These are phyloP conservation scores for Hypoxylon rickii DNA, from an alignment of 495 filamentous ascomycete species.

Conservation along the genomic window DNA sequence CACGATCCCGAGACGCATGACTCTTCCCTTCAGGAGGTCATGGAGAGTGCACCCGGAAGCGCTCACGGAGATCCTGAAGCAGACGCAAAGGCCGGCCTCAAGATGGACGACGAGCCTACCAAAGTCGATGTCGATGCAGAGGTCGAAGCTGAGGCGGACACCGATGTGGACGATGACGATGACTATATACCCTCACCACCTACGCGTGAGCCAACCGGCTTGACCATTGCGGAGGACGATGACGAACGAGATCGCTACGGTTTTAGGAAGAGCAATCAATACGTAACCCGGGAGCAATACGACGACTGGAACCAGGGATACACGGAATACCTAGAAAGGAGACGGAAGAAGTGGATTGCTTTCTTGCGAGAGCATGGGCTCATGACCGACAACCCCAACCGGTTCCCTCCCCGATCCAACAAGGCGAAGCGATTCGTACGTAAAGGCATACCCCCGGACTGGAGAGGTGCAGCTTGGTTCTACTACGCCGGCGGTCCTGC, in stretches of 20 bases:
- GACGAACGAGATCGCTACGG: conserved; percentile 79
- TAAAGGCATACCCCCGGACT: conserved; percentile 94
- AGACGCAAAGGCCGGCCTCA: conserved; percentile 43
- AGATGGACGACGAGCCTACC: conserved; percentile 45
- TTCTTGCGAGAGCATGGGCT: conserved; percentile 78
- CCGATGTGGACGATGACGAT: conserved; percentile 41
- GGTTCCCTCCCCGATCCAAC: conserved; percentile 77
- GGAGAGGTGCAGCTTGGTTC: conserved; percentile 94
- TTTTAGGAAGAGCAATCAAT: conserved; percentile 84
- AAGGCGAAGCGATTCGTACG: conserved; percentile 88
- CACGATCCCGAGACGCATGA: conserved; percentile 38
- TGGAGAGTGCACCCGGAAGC: conserved; percentile 11
- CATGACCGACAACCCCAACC: conserved; percentile 67
- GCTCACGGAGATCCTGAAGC: conserved; percentile 11
- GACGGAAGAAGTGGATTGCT: conserved; percentile 79
- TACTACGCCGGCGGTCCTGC: conserved; percentile 92
- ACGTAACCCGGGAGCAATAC: conserved; percentile 76
- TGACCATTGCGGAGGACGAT: conserved; percentile 30
- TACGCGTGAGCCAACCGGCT: conserved; percentile 27
- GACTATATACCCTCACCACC: conserved; percentile 19
- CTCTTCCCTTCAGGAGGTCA: conserved; percentile 40
- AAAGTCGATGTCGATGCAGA: conserved; percentile 6
- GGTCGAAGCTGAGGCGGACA: not conserved
- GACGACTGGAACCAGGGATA: conserved; percentile 81
- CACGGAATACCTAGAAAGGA: conserved; percentile 65